phyloP scores from a whole-genome alignment of 306 rosid species.

The Vigna unguiculata region DNA sequence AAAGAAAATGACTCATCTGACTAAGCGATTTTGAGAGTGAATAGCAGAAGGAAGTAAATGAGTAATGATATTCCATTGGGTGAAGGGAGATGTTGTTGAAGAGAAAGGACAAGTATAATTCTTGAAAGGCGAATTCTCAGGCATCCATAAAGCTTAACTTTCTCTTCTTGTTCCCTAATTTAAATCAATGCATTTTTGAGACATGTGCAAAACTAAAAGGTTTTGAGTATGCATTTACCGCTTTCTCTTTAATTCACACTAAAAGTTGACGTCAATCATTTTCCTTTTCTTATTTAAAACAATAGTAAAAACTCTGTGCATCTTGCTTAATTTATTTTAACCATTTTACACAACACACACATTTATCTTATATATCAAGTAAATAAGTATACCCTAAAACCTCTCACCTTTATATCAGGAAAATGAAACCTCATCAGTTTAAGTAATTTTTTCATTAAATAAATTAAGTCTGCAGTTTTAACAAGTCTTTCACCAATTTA shows the following conservation, averaged over 20 bases:
- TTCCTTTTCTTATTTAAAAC: neutral
- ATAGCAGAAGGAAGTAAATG: neutral
- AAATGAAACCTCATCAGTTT: no score
- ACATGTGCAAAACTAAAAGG: slow-evolving; percentile 42
- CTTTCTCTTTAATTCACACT: slow-evolving; percentile 24
- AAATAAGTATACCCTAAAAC: neutral
- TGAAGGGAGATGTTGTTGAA: slow-evolving; percentile 26
- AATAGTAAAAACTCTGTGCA: neutral
- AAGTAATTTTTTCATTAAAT: no score
- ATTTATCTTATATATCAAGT: neutral
- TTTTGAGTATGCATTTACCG: slow-evolving; percentile 18
- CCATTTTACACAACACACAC: neutral
- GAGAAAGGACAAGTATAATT: slow-evolving; percentile 20
- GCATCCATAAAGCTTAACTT: slow-evolving; percentile 38
- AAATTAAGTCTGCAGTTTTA: no score
- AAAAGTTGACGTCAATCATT: slow-evolving; percentile 13
- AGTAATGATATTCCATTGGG: slow-evolving; percentile 26
- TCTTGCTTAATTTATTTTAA: neutral
- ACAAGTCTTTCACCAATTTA: no score
- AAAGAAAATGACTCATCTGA: no score
- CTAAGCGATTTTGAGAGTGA: no score
- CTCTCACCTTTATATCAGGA: no score
- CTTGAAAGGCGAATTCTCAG: slow-evolving; percentile 30
- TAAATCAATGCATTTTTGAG: slow-evolving; percentile 34
- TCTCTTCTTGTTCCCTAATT: slow-evolving; percentile 39